Evolutionary conservation across 176 grass and related monocot genomes (phyloP), one percentile per base, ranked within the genome.

Genomic region (Microstegium vimineum): DNA sequence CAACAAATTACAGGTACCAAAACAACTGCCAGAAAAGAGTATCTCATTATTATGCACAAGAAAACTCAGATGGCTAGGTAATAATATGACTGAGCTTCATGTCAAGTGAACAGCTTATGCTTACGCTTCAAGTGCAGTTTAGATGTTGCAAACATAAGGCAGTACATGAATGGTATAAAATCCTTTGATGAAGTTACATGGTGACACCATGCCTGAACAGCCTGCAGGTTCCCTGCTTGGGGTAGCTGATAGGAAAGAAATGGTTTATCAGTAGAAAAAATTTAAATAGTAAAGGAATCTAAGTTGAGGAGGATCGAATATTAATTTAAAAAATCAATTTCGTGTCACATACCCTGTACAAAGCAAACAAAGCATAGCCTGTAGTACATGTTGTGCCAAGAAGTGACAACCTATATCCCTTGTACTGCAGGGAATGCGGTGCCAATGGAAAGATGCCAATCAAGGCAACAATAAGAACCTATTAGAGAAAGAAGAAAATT

Each of bases 81-180:
- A 66, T 78, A 86, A 70, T 63, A 54, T 75, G 36, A 52, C 65
- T 81, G 13, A 22, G 23, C 11, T 81, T 71, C 16, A 26, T 70
- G 33, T 28, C 4, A 87, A 83, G 62, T 46, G 74, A 87, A 88
- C 10, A 86, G 54, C 40, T 69, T 46, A 51, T 77, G 64, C 93
- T 99, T 89, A 99, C 97, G 85, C 56, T 99, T 99, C 80, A 95
- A 90, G 40, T 85, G 97, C n/a, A 94, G 74, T 79, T 94, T 92
- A 83, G 91, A 92, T 37, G 91, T 89, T 88, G 92, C 75, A 84
- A 99, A 91, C 77, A 86, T 90, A 81, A 96, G 87, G 82, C 93
- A 96, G 80, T 94, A 99, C 78, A 99, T 86, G 81, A 99, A 85
- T 62, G 86, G 93, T 83, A 99, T 56, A 69, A 99, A 95, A 87